Evolutionary conservation across 805 yeast species (phyloP), one percentile per base, ranked within the genome.

Genomic region (Cyberlindnera bimundalis): DNA sequence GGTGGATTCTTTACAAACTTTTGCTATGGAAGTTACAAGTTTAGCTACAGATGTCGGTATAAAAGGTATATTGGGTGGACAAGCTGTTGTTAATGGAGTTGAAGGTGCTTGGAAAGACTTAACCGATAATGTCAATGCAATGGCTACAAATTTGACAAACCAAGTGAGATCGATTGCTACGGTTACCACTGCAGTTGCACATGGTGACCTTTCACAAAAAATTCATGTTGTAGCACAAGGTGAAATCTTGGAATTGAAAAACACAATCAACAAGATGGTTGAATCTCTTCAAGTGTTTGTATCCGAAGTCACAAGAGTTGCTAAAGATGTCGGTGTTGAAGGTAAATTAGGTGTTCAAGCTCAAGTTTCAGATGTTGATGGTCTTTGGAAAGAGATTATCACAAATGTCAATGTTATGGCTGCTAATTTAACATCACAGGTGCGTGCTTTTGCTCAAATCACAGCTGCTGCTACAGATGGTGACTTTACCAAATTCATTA

Each of bases 381-480:
- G 96, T 2, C 65, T 86, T 45, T 87, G 96, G 96, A 86, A 84
- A 57, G 95, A 85, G 54, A 87, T 87, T 56, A 87, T 95, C 20
- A 84, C 93, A 15, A 87, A 87, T 64, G 96, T 87, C 50, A 87
- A 87, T 59, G 86, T 91, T 18, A 87, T 87, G 96, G 96, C 96
- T 38, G 80, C 91, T n/a, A 87, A 87, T 60, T 74, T 87, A 60
- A 87, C 96, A 0, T 82, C 95, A 2, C 96, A 87, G 66, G 96
- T 87, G 56, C 76, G 96, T 64, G 96, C 95, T 0, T 87, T 87
- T 67, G 95, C 95, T 28, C 95, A 87, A 60, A 87, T 87, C 55
- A 87, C 96, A 0, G 95, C 93, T 19, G 93, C 96, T 21, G 96
- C 95, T 12, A 86, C 96, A 3, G 95, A 87, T 64, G 95, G 96